Evolutionary conservation across 257 asterid species (phyloP), one percentile per base, ranked within the genome.

Genomic region (Fraxinus pennsylvanica): DNA sequence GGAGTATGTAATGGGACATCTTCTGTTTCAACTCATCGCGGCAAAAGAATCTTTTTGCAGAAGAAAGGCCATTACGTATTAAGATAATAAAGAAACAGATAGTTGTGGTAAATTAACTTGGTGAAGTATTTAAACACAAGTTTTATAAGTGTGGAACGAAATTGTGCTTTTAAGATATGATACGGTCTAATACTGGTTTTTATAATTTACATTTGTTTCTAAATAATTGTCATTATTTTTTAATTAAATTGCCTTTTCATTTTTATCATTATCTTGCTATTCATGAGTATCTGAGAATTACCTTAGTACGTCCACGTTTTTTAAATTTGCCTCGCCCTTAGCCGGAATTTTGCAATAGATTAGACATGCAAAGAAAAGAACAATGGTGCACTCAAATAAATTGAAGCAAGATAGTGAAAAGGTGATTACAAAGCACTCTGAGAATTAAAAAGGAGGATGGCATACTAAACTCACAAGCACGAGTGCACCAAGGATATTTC

Each of bases 201-300:
- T 41, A 9, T 41, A 9, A 12, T 6, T 72, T 32, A 41, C 27
- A 38, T 30, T 57, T 30, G 36, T 50, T 66, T 27, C 38, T 29
- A 52, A 71, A 66, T 38, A 52, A n/a, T 19, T 14, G 57, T 63
- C 39, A 38, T 71, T 66, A 0, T 12, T 63, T 30, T 19, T 9
- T 36, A 36, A 47, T 27, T 14, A 29, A 65, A 71, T 33, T 63
- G 22, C 67, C 67, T n/a, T 21, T n/a, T 59, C 67, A 59, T 59
- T 67, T 74, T 38, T 12, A 73, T 68, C 76, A 66, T 33, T 50
- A 36, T 81, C 81, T 41, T 30, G 74, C 47, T 35, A 30, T 43
- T 21, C 30, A 25, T 30, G 68, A 41, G 66, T 21, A 66, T 72
- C 30, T 27, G 2, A 47, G 66, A 57, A 57, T 57, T 52, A 17